These are phyloP conservation scores for Candida silvatica DNA, from an alignment of 805 yeast species.

Conservation along the genomic window DNA sequence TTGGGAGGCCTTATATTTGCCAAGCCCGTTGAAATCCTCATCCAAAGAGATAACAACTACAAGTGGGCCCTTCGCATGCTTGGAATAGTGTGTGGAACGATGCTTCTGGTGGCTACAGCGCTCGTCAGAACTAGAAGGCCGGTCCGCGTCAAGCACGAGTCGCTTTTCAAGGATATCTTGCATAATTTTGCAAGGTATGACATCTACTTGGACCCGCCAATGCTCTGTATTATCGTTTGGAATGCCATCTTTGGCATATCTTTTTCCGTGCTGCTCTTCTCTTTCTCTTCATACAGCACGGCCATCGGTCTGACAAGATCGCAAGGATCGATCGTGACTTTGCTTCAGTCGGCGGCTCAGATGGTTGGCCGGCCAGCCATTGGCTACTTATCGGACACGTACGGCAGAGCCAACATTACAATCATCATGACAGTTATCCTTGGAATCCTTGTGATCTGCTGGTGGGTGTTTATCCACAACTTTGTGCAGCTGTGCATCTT, in stretches of 20 bases:
- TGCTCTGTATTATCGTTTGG: constrained; percentile 18
- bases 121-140: constrained; percentile 18
- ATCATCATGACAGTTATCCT: constrained; percentile 26
- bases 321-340: constrained; percentile 41
- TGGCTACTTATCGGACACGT: constrained; percentile 37
- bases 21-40: constrained; percentile 32
- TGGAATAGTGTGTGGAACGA: constrained; percentile 24
- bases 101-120: constrained; percentile 12
- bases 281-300: constrained; percentile 39
- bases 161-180: constrained; percentile 13
- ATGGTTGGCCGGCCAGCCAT: constrained; percentile 40
- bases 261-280: constrained; percentile 32
- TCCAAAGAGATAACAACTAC: constrained; percentile 31
- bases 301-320: constrained; percentile 38
- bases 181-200: constrained; percentile 9
- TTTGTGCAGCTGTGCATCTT: constrained; percentile 35
- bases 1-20: constrained; percentile 43
- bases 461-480: constrained; percentile 40
- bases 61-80: constrained; percentile 38
- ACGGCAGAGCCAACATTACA: constrained; percentile 41
- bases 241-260: constrained; percentile 20
- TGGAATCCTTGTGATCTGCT: constrained; percentile 31
- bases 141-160: constrained; percentile 9
- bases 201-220: constrained; percentile 13
- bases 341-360: constrained; percentile 39